phyloP scores from a whole-genome alignment of 2,329 filamentous ascomycete species.

The Penicillium sp. region DNA sequence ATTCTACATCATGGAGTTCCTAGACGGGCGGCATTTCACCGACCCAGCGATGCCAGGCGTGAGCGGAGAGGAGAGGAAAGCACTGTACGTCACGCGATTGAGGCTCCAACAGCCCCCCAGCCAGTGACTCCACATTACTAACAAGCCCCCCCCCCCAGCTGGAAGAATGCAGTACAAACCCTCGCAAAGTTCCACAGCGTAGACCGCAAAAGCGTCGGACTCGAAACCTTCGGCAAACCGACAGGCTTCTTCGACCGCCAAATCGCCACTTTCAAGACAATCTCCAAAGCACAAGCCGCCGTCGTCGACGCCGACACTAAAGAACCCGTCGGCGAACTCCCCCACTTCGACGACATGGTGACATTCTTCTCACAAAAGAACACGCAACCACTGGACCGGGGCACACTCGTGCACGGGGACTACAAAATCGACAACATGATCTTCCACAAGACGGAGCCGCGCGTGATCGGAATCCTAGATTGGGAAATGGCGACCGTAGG shows the following conservation, averaged over 20 bases:
- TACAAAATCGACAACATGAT: constrained; percentile 93
- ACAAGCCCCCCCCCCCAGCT: constrained; percentile 49
- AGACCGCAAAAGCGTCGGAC: constrained; percentile 62
- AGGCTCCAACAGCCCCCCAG: constrained; percentile 2
- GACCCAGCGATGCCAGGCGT: constrained; percentile 79
- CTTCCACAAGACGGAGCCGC: constrained; percentile 83
- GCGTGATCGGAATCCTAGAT: constrained; percentile 90
- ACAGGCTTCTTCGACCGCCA: constrained; percentile 83
- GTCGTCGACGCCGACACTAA: constrained; percentile 75
- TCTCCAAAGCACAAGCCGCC: constrained; percentile 74
- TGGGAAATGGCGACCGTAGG: constrained; percentile 99
- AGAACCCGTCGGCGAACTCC: constrained; percentile 74
- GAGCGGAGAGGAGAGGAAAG: constrained; percentile 64
- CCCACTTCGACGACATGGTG: constrained; percentile 78
- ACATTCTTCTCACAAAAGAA: constrained; percentile 70
- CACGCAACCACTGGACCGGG: constrained; percentile 73
- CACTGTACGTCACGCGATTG: constrained; percentile 56
- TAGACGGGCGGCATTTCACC: constrained; percentile 90
- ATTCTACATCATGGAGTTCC: constrained; percentile 97
- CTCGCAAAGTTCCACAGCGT: constrained; percentile 84
- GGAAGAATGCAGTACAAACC: constrained; percentile 79
- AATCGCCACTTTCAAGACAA: constrained; percentile 75
- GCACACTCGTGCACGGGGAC: constrained; percentile 85
- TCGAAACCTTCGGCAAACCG: constrained; percentile 71
- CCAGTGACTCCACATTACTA: neutral